Evolutionary conservation across 2,329 filamentous ascomycete genomes (phyloP), one percentile per base, ranked within the genome.

Genomic region (Pseudovirgaria hyperparasitica): DNA sequence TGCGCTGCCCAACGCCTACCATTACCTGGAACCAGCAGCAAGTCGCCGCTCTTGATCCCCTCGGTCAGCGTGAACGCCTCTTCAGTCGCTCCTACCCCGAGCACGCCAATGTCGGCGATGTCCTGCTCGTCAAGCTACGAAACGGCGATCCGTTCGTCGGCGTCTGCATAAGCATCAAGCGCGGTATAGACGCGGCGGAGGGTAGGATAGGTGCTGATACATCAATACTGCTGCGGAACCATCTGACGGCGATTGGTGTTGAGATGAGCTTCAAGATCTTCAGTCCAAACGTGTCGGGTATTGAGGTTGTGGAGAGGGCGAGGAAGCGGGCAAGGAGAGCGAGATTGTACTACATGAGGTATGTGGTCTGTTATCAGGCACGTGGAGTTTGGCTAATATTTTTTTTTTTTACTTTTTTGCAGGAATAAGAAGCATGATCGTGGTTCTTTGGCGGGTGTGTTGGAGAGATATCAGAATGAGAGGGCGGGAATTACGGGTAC

Each of bases 241-340:
- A 92, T 50, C 62, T 98, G 42, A 86, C 82, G 40, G 72, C 81
- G 42, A 72, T 92, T 5, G 82, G 82, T 34, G 82, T 93, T 33
- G 90, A 98, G 69, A 90, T 93, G 82, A 93, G 84, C 76, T 85
- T 81, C 58, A 98, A 98, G 66, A 67, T 96, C 32, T 96, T 90
- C 64, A 82, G 74, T 48, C 87, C 87, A 34, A 79, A 82, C 48
- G 78, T 96, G 17, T 74, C 80, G 50, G 82, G 82, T 37, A 84
- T 98, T 46, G 87, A 98, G 60, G 78, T 98, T 43, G 81, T 96
- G 55, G 82, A 92, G 71, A 67, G 87, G 43, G 70, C 73, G 37
- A 68, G 72, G 48, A 90, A 85, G 76, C 72, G 84, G 54, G 82
- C 84, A 39, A 76, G 86, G 51, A 72, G 90, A 45, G 87, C 86